Conservation (phyloP, 495 filamentous ascomycete species). For the Penicillium nucicola region DNA sequence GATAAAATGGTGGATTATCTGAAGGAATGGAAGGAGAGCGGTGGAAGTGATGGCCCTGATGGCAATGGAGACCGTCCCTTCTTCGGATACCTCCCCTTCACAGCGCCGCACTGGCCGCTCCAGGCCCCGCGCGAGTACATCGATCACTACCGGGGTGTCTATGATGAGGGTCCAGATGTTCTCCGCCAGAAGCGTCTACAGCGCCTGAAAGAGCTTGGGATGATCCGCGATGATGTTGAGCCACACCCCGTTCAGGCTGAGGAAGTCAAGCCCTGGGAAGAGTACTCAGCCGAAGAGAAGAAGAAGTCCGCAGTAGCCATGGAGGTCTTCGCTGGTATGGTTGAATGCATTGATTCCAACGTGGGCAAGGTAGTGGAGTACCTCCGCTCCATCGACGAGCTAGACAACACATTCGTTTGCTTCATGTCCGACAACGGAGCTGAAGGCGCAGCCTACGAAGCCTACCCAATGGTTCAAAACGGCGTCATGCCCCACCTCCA, state of each 20-base stretch:
- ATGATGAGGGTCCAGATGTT: constrained; percentile 54
- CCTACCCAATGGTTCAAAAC: constrained; percentile 53
- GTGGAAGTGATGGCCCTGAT: constrained; percentile 23
- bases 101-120: constrained; percentile 61
- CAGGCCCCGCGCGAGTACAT: constrained; percentile 53
- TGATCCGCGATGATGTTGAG: constrained; percentile 49
- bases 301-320: constrained; percentile 52
- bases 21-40: constrained; percentile 46
- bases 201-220: constrained; percentile 49
- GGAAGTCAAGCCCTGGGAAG: constrained; percentile 51
- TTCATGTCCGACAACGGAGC: constrained; percentile 68
- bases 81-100: constrained; percentile 59
- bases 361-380: constrained; percentile 58
- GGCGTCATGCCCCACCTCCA: constrained; percentile 51
- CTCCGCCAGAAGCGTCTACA: constrained; percentile 49
- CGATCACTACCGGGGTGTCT: constrained; percentile 52
- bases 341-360: constrained; percentile 59
- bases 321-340: constrained; percentile 65
- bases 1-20: constrained; percentile 53
- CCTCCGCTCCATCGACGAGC: constrained; percentile 52
- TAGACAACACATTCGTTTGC: constrained; percentile 62
- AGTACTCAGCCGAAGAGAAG: constrained; percentile 47
- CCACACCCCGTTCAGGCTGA: constrained; percentile 53
- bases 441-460: constrained; percentile 59
- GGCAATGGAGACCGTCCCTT: constrained; percentile 49